These are phyloP conservation scores for Phaseolus lunatus DNA, from an alignment of 306 rosid species.

Conservation along the genomic window DNA sequence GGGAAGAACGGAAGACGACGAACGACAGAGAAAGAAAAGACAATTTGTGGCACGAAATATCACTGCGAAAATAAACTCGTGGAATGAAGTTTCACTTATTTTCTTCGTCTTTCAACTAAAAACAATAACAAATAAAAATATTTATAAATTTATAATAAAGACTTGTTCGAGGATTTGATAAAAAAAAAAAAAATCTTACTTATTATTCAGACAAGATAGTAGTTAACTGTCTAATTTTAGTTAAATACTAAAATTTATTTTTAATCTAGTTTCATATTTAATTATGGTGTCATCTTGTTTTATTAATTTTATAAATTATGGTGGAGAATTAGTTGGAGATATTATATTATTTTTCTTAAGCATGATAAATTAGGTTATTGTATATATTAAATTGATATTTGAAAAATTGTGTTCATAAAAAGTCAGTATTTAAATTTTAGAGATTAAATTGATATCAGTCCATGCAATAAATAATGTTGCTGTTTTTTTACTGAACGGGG, in stretches of 20 bases:
- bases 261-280: background rate
- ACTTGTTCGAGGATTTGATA: background rate
- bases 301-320: background rate
- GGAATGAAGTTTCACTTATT: background rate
- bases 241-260: background rate
- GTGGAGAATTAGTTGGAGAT: background rate
- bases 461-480: too few relatives aligned
- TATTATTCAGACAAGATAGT: background rate
- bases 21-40: slow-evolving; percentile 17
- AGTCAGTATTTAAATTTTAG: too few relatives aligned
- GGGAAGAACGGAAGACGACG: slow-evolving; percentile 27
- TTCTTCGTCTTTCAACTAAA: background rate
- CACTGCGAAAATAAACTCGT: background rate
- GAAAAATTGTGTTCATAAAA: too few relatives aligned
- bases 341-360: background rate
- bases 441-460: background rate
- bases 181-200: background rate
- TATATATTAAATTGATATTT: background rate
- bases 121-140: background rate
- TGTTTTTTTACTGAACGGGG: too few relatives aligned
- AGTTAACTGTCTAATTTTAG: background rate
- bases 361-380: background rate
- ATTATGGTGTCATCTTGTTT: background rate
- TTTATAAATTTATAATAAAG: background rate
- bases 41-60: slow-evolving; percentile 29